A percentile compares a stretch with the other conserved stretches of the same genome.
These are phyloP conservation scores for Penicillium sclerotiorum DNA, from an alignment of 2,329 filamentous ascomycete genomes.

Conservation along the genomic window DNA sequence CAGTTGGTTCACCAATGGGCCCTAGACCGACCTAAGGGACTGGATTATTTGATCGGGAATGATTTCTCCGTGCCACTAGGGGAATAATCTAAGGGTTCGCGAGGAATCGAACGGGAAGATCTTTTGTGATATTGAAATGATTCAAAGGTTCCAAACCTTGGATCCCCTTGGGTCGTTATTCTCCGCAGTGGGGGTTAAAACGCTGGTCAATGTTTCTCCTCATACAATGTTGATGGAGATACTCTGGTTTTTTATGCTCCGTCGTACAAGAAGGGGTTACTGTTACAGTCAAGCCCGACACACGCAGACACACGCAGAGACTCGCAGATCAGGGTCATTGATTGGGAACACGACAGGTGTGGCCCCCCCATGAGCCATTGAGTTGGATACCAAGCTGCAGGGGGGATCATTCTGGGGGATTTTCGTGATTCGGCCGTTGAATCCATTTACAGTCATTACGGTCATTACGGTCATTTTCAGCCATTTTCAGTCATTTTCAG, in stretches of 20 bases:
- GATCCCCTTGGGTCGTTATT: constrained; percentile 22
- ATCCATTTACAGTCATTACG: neutral
- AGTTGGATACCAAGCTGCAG: constrained; percentile 24
- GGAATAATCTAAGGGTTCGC: neutral
- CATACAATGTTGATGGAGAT: constrained; percentile 15
- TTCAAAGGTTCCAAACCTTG: neutral
- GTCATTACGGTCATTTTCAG: neutral
- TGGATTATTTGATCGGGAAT: too few species aligned
- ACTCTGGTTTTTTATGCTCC: constrained; percentile 26
- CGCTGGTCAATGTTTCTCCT: neutral
- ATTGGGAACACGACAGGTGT: constrained; percentile 11
- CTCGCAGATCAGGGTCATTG: constrained; percentile 13
- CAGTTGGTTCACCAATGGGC: too few species aligned
- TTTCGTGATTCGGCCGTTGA: constrained; percentile 8
- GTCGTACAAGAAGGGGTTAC: constrained; percentile 27
- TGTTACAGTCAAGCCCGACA: constrained; percentile 19
- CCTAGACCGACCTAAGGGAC: too few species aligned
- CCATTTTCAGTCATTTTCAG: neutral
- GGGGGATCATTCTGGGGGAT: constrained; percentile 1
- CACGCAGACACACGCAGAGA: too few species aligned
- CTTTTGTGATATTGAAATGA: constrained; percentile 3
- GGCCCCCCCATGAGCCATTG: constrained; percentile 12
- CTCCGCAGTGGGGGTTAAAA: constrained; percentile 22
- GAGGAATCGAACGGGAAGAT: neutral
- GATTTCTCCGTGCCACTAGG: neutral